phyloP scores from a whole-genome alignment of 768 basidiomycete species.

The Leccinum broughii region DNA sequence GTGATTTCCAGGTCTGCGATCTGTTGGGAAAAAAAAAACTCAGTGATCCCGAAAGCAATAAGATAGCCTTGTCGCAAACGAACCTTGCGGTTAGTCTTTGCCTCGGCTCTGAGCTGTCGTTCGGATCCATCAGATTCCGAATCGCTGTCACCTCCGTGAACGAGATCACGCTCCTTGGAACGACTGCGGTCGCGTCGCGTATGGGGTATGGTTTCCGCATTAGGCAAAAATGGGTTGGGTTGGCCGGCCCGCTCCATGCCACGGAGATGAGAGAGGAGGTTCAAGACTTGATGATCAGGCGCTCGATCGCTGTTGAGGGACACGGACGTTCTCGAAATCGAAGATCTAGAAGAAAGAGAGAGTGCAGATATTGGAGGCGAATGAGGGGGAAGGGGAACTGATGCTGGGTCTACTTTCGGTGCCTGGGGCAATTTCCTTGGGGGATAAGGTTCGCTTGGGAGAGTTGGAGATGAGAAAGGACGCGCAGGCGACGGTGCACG shows the following conservation, averaged over 20 bases:
- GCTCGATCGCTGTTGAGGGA: constrained; percentile 41
- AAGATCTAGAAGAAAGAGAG: constrained; percentile 79
- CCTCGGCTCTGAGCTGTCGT: constrained; percentile 63
- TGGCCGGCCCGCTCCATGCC: constrained; percentile 28
- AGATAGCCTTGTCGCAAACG: constrained; percentile 6
- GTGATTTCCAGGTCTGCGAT: constrained; percentile 93
- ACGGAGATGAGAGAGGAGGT: constrained; percentile 44
- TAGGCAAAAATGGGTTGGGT: constrained; percentile 13
- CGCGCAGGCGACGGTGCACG: constrained; percentile 37
- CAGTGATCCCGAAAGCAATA: neutral
- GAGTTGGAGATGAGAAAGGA: constrained; percentile 27
- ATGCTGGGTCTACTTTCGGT: constrained; percentile 52
- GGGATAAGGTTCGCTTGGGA: constrained; percentile 26
- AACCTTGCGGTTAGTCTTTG: constrained; percentile 89
- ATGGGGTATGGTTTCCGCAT: constrained; percentile 12
- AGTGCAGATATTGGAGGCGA: constrained; percentile 72
- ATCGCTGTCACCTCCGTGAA: constrained; percentile 34
- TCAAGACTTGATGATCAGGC: constrained; percentile 39
- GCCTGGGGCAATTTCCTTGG: constrained; percentile 15
- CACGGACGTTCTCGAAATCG: constrained; percentile 54
- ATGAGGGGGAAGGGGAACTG: constrained; percentile 62
- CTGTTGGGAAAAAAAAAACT: constrained; percentile 38
- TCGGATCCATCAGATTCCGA: constrained; percentile 39
- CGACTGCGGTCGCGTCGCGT: constrained; percentile 20
- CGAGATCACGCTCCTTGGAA: constrained; percentile 19